A percentile compares a stretch with the other conserved stretches of the same genome.
phyloP scores from a whole-genome alignment of 495 filamentous ascomycete species.

The Lasiosphaeris hirsuta region DNA sequence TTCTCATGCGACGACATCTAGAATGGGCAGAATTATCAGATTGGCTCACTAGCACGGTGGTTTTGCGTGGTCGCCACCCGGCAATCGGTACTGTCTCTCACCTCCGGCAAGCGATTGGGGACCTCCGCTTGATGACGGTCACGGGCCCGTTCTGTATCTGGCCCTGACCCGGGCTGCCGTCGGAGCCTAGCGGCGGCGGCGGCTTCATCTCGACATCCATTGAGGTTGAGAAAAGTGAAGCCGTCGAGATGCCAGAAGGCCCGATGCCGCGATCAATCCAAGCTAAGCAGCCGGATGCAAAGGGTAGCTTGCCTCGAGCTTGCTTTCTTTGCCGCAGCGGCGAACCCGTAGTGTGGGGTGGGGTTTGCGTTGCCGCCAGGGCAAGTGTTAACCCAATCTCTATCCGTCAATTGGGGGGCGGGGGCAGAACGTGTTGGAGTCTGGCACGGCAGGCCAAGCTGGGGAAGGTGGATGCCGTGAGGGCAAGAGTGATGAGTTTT shows the following conservation, averaged over 20 bases:
- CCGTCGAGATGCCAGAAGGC: slow-evolving; percentile 8
- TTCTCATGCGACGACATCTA: slow-evolving; percentile 50
- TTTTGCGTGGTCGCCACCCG: not conserved
- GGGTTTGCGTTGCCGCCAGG: slow-evolving; percentile 26
- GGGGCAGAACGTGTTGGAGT: not conserved
- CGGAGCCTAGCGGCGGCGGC: slow-evolving; percentile 12
- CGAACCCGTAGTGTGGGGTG: slow-evolving; percentile 15
- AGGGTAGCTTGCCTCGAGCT: not conserved
- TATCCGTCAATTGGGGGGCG: slow-evolving; percentile 12
- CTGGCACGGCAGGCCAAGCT: not conserved
- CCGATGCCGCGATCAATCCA: not conserved
- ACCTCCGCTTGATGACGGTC: slow-evolving; percentile 37
- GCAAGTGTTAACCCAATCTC: slow-evolving; percentile 19
- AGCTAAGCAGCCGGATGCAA: not conserved
- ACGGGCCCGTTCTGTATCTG: slow-evolving; percentile 1
- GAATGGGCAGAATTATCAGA: slow-evolving; percentile 4
- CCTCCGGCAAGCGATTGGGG: slow-evolving; percentile 50
- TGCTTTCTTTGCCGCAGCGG: slow-evolving; percentile 20
- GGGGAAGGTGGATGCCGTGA: not conserved
- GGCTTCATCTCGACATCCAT: slow-evolving; percentile 30
- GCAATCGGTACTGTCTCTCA: slow-evolving; percentile 25
- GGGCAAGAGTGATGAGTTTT: too few species aligned
- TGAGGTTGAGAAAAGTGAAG: not conserved
- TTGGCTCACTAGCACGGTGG: not conserved
- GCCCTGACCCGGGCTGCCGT: not conserved